These are phyloP conservation scores for Keithomyces neogunnii DNA, from an alignment of 2,329 filamentous ascomycete genomes.

Conservation along the genomic window DNA sequence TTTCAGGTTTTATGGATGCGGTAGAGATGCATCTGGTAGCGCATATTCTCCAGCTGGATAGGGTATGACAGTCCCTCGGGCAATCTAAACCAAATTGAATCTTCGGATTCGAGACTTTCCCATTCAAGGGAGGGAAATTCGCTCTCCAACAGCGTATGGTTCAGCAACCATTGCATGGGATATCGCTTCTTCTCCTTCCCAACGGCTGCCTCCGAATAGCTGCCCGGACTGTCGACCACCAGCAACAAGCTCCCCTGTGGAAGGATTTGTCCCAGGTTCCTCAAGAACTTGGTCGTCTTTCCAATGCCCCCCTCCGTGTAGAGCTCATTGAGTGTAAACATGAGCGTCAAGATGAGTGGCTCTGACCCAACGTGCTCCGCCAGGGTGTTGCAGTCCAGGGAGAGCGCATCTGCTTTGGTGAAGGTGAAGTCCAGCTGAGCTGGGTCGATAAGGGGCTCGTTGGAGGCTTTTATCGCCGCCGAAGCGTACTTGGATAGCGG, in stretches of 20 bases:
- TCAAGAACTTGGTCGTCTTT: slow-evolving; percentile 68
- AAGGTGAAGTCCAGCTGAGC: slow-evolving; percentile 33
- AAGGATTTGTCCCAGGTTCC: slow-evolving; percentile 53
- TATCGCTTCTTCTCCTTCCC: slow-evolving; percentile 59
- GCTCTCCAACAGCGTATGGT: slow-evolving; percentile 61
- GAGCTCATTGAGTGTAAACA: slow-evolving; percentile 95
- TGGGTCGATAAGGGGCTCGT: slow-evolving; percentile 32
- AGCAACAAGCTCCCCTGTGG: slow-evolving; percentile 59
- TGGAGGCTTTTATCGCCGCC: slow-evolving; percentile 34
- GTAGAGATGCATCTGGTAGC: slow-evolving; percentile 87
- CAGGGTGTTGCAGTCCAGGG: slow-evolving; percentile 27
- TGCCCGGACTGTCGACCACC: slow-evolving; percentile 87
- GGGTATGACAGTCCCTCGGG: slow-evolving; percentile 62
- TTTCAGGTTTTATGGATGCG: slow-evolving; percentile 16
- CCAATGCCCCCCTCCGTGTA: slow-evolving; percentile 68
- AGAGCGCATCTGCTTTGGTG: slow-evolving; percentile 40
- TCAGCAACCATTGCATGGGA: slow-evolving; percentile 88
- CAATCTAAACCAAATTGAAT: slow-evolving; percentile 80
- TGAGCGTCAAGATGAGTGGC: slow-evolving; percentile 61
- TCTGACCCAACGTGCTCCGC: slow-evolving; percentile 18
- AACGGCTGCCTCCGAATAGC: slow-evolving; percentile 75
- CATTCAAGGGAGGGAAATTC: slow-evolving; percentile 42
- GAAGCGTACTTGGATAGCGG: slow-evolving; percentile 45
- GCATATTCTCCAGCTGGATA: slow-evolving; percentile 86
- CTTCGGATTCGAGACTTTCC: slow-evolving; percentile 66